Evolutionary conservation across 345 rosid species (phyloP).

Genomic region (Syzygium aqueum): DNA sequence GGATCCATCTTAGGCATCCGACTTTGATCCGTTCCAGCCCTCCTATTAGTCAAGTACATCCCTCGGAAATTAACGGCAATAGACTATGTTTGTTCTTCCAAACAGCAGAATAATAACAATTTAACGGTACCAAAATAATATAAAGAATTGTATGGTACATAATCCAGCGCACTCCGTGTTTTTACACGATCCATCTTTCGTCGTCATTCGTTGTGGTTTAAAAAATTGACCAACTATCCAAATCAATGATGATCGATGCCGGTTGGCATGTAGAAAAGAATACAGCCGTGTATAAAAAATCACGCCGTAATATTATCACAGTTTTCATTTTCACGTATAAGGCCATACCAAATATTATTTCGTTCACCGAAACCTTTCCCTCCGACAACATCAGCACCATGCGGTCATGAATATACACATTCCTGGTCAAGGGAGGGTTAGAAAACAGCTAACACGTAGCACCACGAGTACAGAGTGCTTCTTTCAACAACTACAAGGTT

Average conservation of each 20-base stretch:
- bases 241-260: background rate
- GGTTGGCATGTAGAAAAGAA: background rate
- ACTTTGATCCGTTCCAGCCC: conserved; percentile 18
- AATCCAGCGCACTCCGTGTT: background rate
- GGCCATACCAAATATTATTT: background rate
- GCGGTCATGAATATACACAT: background rate
- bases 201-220: background rate
- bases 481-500: background rate
- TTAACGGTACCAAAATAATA: background rate
- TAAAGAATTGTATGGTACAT: background rate
- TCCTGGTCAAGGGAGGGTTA: background rate
- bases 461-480: background rate
- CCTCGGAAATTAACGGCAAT: background rate
- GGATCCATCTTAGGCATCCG: background rate
- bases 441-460: background rate
- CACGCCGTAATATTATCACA: background rate
- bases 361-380: background rate
- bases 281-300: background rate
- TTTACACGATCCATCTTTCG: background rate
- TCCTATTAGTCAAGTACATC: background rate
- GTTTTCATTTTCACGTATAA: too few species aligned
- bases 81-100: background rate
- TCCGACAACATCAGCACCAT: background rate
- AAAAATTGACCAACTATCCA: background rate
- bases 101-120: background rate